phyloP scores from a whole-genome alignment of 768 basidiomycete genomes.

The Psilocybe cubensis region DNA sequence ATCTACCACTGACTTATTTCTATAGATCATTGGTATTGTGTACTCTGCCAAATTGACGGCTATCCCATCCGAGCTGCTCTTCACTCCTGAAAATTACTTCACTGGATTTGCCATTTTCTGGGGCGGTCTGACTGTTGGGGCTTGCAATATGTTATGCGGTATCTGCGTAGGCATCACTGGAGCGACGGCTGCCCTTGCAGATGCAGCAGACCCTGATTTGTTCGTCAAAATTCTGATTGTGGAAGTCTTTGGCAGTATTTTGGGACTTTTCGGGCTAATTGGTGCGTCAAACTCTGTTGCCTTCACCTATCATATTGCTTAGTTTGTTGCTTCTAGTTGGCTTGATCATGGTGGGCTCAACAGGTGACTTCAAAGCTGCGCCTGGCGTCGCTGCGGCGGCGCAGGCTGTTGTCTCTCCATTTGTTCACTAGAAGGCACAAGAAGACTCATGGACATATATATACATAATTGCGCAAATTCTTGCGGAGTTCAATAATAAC shows the following conservation, averaged over 20 bases:
- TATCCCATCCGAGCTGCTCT: constrained; percentile 68
- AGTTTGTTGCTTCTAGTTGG: constrained; percentile 57
- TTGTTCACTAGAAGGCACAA: constrained; percentile 32
- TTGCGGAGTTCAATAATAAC: neutral
- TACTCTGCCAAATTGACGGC: constrained; percentile 81
- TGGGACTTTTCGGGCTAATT: constrained; percentile 93
- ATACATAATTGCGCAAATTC: neutral
- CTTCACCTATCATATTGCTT: neutral
- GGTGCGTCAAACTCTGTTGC: constrained; percentile 52
- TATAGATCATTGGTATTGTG: constrained; percentile 92
- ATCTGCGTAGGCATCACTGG: constrained; percentile 94
- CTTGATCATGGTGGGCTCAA: constrained; percentile 73
- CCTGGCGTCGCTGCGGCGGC: constrained; percentile 33
- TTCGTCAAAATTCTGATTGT: constrained; percentile 98
- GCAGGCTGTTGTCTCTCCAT: constrained; percentile 39
- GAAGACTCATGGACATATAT: neutral
- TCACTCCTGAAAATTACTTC: constrained; percentile 89
- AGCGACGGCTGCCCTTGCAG: constrained; percentile 92
- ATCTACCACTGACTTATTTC: neutral
- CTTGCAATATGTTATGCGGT: constrained; percentile 95
- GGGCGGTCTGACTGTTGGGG: constrained; percentile 93
- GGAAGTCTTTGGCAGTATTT: constrained; percentile 90
- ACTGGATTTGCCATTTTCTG: constrained; percentile 97
- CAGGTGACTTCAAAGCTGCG: constrained; percentile 58
- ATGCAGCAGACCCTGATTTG: constrained; percentile 91